Evolutionary conservation across 2,329 filamentous ascomycete species (phyloP).

Genomic region (Xylariales sp.): DNA sequence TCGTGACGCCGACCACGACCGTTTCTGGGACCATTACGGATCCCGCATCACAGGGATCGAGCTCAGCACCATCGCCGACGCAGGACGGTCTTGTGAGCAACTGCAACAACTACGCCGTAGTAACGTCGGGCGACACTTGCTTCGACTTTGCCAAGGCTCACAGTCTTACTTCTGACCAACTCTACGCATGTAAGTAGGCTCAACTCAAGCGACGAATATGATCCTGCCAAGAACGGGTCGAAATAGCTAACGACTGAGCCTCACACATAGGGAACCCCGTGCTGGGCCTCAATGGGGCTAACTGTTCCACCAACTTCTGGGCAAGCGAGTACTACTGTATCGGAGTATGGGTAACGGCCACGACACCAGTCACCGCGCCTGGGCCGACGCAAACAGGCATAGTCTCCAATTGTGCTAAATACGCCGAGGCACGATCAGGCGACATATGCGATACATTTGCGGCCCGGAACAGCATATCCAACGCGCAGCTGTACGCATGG

Average conservation of each 20-base stretch:
- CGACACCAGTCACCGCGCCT: too few species aligned
- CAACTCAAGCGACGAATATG: too few species aligned
- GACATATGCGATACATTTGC: constrained; percentile 17
- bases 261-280: constrained; percentile 8
- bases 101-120: constrained; percentile 7
- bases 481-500: constrained; percentile 7
- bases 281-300: constrained; percentile 3
- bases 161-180: background rate
- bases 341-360: background rate
- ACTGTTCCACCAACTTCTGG: constrained; percentile 10
- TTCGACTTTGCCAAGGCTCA: constrained; percentile 2
- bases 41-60: constrained; percentile 4
- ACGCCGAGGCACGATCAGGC: constrained; percentile 17
- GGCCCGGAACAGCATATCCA: background rate
- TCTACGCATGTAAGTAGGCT: constrained; percentile 4
- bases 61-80: constrained; percentile 8
- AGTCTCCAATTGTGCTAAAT: constrained; percentile 22
- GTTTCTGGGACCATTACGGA: background rate
- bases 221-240: background rate
- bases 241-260: background rate
- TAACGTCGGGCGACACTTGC: background rate
- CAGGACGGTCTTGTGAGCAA: constrained; percentile 9
- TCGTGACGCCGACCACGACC: constrained; percentile 3
- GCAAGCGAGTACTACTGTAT: constrained; percentile 12
- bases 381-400: constrained; percentile 24